Evolutionary conservation across 2,329 filamentous ascomycete species (phyloP).

Genomic region (Leptographium flavum): DNA sequence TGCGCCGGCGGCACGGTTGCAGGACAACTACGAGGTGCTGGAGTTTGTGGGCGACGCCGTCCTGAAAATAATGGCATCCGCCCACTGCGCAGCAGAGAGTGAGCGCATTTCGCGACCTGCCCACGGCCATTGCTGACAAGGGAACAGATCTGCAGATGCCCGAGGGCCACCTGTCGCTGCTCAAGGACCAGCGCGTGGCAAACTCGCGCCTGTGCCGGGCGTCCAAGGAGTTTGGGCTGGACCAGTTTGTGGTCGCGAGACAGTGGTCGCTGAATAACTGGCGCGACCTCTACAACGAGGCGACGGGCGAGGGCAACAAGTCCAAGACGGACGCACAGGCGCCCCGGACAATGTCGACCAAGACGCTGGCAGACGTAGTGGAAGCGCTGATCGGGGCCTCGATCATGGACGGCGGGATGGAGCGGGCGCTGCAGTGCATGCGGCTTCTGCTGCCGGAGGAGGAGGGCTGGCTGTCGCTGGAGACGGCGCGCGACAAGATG

Average conservation of each 20-base stretch:
- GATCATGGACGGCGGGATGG: conserved; percentile 52
- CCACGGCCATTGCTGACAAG: conserved; percentile 3
- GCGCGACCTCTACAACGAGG: conserved; percentile 42
- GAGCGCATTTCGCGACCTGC: conserved; percentile 13
- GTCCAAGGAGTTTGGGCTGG: conserved; percentile 48
- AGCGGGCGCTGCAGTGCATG: conserved; percentile 49
- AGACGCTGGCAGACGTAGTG: conserved; percentile 74
- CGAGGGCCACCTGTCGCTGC: conserved; percentile 58
- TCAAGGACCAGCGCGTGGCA: conserved; percentile 56
- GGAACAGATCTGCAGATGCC: conserved; percentile 52
- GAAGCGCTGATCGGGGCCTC: conserved; percentile 73
- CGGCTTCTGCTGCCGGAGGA: conserved; percentile 51
- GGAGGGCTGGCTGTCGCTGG: conserved; percentile 35
- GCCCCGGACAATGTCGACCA: conserved; percentile 45
- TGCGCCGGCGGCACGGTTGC: conserved; percentile 43
- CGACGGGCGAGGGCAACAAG: background rate
- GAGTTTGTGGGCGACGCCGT: conserved; percentile 81
- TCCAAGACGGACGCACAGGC: background rate
- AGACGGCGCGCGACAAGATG: conserved; percentile 26
- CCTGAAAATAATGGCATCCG: conserved; percentile 57
- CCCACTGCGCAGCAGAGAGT: conserved; percentile 47
- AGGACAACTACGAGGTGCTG: conserved; percentile 62
- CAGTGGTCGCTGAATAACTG: conserved; percentile 58
- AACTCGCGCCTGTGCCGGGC: conserved; percentile 60
- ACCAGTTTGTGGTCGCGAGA: conserved; percentile 57